Evolutionary conservation across 2,329 filamentous ascomycete species (phyloP).

Genomic region (Chaetoscypha palmicola): DNA sequence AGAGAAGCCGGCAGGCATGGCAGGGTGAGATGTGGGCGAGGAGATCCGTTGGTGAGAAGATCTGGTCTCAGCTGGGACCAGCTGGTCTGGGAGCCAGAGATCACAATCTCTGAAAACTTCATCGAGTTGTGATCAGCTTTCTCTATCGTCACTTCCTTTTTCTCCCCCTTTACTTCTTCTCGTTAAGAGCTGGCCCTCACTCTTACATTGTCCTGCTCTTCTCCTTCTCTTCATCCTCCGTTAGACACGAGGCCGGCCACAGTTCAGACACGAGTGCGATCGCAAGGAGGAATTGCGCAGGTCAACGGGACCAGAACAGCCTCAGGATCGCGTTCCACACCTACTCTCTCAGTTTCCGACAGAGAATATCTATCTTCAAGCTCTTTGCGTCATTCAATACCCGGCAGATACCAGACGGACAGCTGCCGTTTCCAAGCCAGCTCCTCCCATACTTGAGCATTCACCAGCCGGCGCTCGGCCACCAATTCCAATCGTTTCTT

Average conservation of each 20-base stretch:
- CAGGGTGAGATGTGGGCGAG: background rate
- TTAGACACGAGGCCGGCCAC: background rate
- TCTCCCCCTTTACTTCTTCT: background rate
- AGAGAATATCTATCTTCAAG: no score
- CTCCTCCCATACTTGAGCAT: no score
- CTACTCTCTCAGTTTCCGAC: background rate
- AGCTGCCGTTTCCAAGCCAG: no score
- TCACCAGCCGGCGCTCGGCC: slow-evolving; percentile 15
- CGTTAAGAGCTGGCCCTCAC: background rate
- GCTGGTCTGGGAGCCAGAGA: background rate
- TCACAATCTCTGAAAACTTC: background rate
- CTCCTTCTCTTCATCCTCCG: background rate
- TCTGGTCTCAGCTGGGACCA: background rate
- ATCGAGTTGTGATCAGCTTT: background rate
- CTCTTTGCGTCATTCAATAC: background rate
- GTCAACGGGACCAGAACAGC: background rate
- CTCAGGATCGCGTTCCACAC: background rate
- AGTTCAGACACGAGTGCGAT: background rate
- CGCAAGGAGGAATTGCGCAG: background rate
- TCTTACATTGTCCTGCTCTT: background rate
- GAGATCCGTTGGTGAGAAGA: background rate
- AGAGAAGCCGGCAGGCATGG: background rate
- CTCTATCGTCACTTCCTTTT: background rate
- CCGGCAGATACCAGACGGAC: background rate
- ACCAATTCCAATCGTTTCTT: slow-evolving; percentile 15